These are phyloP conservation scores for Hypomyces rosellus DNA, from an alignment of 2,329 filamentous ascomycete genomes.

Conservation along the genomic window DNA sequence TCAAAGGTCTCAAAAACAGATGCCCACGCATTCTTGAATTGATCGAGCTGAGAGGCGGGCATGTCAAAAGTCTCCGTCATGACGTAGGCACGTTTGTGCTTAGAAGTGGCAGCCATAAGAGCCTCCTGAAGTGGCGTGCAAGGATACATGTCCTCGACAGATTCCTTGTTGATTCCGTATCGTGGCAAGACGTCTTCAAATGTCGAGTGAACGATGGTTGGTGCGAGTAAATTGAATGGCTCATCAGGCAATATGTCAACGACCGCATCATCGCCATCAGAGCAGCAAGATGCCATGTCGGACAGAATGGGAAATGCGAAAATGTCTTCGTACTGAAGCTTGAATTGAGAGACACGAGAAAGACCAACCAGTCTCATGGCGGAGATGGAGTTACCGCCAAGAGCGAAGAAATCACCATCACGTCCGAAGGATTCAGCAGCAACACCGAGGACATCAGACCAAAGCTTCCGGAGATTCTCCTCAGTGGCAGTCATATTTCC, in stretches of 20 bases:
- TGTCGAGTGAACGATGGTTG: not conserved
- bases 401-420: constrained; percentile 3
- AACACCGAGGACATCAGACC: constrained; percentile 2
- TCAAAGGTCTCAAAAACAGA: too few relatives aligned
- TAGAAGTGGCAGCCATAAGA: not conserved
- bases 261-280: too few relatives aligned
- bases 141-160: not conserved
- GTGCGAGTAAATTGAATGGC: not conserved
- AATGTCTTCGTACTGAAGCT: not conserved
- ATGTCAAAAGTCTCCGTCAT: not conserved
- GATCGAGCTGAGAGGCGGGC: not conserved
- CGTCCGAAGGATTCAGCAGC: not conserved
- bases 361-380: not conserved
- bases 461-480: constrained; percentile 1
- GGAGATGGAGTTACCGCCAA: constrained; percentile 6
- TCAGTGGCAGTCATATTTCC: not conserved
- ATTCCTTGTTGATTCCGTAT: not conserved
- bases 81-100: not conserved
- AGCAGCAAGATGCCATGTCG: too few relatives aligned
- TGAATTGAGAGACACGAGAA: too few relatives aligned
- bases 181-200: not conserved
- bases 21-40: too few relatives aligned
- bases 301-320: not conserved
- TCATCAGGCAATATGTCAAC: too few relatives aligned
- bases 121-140: not conserved